phyloP scores from a whole-genome alignment of 345 rosid genomes.

The Schrenkiella parvula region DNA sequence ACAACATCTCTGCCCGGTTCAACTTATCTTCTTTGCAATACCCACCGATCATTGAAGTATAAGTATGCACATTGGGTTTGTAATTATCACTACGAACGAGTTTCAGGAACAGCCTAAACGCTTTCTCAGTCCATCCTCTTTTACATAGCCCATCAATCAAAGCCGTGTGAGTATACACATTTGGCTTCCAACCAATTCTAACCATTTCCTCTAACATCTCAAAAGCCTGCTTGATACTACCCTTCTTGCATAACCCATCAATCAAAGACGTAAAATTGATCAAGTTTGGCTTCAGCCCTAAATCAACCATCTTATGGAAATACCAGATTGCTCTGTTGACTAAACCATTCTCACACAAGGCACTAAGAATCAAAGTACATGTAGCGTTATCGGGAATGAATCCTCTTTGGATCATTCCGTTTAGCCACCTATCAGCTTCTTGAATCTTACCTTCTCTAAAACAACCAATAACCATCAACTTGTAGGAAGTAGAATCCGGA shows the following conservation, averaged over 20 bases:
- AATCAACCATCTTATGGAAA: slow-evolving; percentile 56
- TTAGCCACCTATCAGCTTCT: slow-evolving; percentile 75
- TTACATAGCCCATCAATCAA: slow-evolving; percentile 83
- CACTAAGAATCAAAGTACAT: slow-evolving; percentile 51
- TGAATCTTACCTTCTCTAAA: slow-evolving; percentile 54
- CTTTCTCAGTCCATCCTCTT: slow-evolving; percentile 94
- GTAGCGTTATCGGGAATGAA: slow-evolving; percentile 66
- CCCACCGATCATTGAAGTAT: slow-evolving; percentile 78
- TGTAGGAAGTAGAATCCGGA: slow-evolving; percentile 55
- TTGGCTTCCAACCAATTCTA: slow-evolving; percentile 70
- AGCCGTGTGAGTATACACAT: slow-evolving; percentile 74
- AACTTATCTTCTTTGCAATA: slow-evolving; percentile 78
- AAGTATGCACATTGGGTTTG: slow-evolving; percentile 76
- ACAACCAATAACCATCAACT: slow-evolving; percentile 57
- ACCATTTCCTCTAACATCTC: slow-evolving; percentile 89
- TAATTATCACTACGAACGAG: slow-evolving; percentile 72
- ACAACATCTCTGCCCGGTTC: slow-evolving; percentile 84
- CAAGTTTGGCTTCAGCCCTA: slow-evolving; percentile 70
- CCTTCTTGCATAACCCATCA: slow-evolving; percentile 72
- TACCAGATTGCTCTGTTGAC: slow-evolving; percentile 58
- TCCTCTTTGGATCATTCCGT: slow-evolving; percentile 57
- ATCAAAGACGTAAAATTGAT: slow-evolving; percentile 77
- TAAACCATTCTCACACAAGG: slow-evolving; percentile 59
- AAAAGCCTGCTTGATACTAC: slow-evolving; percentile 82
- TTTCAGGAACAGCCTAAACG: slow-evolving; percentile 81